Evolutionary conservation across 2,329 filamentous ascomycete genomes (phyloP).

Genomic region (Uncinocarpus reesii): DNA sequence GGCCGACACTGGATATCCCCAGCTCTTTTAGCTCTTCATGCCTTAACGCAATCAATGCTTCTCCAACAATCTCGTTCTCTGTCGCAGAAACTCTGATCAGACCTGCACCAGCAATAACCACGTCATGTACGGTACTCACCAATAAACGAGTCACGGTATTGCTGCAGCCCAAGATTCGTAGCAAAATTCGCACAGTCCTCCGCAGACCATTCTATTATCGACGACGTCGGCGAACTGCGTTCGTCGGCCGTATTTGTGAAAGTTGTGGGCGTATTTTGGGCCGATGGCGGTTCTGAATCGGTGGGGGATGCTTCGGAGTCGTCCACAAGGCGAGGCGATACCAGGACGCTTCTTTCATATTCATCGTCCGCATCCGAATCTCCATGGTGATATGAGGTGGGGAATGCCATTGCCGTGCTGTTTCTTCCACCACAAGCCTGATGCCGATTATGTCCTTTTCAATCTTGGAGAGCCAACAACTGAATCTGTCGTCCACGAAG

Average conservation of each 20-base stretch:
- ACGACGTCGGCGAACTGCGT: constrained; percentile 44
- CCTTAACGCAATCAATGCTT: constrained; percentile 75
- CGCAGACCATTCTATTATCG: constrained; percentile 54
- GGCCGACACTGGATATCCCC: constrained; percentile 84
- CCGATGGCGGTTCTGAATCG: constrained; percentile 49
- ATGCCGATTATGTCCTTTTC: neutral
- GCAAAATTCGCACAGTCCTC: constrained; percentile 90
- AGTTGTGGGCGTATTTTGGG: constrained; percentile 54
- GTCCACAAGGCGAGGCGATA: constrained; percentile 46
- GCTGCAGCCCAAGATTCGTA: constrained; percentile 62
- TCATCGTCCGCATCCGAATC: constrained; percentile 58
- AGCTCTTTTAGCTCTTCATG: constrained; percentile 94
- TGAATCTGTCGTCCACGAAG: too few relatives aligned
- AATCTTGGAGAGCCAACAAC: too few relatives aligned
- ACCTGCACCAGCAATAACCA: neutral
- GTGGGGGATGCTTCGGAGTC: constrained; percentile 50
- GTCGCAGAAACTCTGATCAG: constrained; percentile 15
- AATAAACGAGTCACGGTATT: constrained; percentile 74
- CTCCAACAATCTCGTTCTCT: constrained; percentile 93
- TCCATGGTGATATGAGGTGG: constrained; percentile 44
- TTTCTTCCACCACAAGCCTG: neutral
- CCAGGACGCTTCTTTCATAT: constrained; percentile 51
- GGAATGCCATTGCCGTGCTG: constrained; percentile 30
- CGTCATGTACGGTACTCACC: constrained; percentile 47
- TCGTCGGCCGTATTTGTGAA: constrained; percentile 45